Conservation (phyloP, 768 basidiomycete species). For the Brasilioporus rufonigricans region DNA sequence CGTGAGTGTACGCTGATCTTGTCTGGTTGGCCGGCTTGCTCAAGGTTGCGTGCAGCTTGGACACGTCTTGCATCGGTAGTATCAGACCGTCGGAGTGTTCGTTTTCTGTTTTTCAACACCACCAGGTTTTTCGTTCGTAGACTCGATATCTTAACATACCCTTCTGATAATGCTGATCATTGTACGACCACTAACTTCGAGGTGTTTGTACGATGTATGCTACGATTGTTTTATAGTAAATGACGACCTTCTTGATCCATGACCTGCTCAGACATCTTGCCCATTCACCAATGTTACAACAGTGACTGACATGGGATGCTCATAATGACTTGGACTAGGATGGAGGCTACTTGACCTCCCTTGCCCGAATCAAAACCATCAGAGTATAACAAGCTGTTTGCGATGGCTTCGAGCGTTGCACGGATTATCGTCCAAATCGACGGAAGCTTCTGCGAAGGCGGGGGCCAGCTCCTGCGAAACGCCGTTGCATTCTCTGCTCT, state of each 20-base stretch:
- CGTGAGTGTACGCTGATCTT: slow-evolving; percentile 16
- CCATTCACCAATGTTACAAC: no score
- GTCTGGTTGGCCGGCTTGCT: not conserved
- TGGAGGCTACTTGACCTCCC: not conserved
- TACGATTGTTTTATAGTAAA: not conserved
- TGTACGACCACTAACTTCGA: no score
- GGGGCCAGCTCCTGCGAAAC: slow-evolving; percentile 75
- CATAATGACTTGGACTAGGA: not conserved
- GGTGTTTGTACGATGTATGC: no score
- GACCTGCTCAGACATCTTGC: no score
- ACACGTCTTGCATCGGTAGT: slow-evolving; percentile 26
- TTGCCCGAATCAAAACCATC: not conserved
- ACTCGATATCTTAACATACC: slow-evolving; percentile 14
- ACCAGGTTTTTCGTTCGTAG: slow-evolving; percentile 2
- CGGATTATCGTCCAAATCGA: slow-evolving; percentile 33
- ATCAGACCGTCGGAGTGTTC: not conserved
- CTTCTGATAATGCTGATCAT: slow-evolving; percentile 9
- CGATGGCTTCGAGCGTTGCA: slow-evolving; percentile 11
- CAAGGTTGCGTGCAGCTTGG: slow-evolving; percentile 23
- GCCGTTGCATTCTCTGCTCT: slow-evolving; percentile 64
- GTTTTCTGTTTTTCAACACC: not conserved
- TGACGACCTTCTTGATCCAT: no score
- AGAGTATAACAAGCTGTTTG: not conserved
- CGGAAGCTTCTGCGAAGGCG: slow-evolving; percentile 49
- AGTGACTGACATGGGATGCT: not conserved